Evolutionary conservation across 768 basidiomycete species (phyloP).

Genomic region (Russula sp.): DNA sequence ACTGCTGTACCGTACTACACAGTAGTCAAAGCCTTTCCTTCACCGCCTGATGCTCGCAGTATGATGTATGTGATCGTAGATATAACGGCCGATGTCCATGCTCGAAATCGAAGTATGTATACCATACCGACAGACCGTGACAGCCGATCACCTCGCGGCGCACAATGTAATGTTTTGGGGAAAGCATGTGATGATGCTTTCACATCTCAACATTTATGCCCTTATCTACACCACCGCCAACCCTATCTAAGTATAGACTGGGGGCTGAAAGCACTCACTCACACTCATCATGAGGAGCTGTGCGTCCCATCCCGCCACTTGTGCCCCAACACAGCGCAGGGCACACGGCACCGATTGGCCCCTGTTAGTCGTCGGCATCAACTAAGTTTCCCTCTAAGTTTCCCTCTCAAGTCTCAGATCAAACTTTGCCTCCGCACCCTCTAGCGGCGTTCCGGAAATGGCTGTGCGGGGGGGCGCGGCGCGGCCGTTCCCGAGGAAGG

Average conservation of each 20-base stretch:
- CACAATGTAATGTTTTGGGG: background rate
- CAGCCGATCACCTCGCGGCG: background rate
- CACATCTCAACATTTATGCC: background rate
- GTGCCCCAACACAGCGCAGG: background rate
- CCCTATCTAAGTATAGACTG: background rate
- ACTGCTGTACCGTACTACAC: too few species aligned
- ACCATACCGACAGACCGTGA: too few species aligned
- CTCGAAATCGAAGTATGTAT: background rate
- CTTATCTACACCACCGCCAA: background rate
- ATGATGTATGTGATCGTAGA: background rate
- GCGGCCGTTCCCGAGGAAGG: background rate
- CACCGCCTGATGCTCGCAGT: background rate
- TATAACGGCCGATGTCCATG: background rate
- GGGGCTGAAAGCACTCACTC: background rate
- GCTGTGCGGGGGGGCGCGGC: background rate
- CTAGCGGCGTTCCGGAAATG: constrained; percentile 9
- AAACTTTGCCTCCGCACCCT: background rate
- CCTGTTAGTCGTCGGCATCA: constrained; percentile 4
- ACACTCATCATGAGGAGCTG: too few species aligned
- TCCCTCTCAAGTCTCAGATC: constrained; percentile 5
- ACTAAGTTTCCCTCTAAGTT: too few species aligned
- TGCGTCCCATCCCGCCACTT: background rate
- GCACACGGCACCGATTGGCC: background rate
- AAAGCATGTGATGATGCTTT: constrained; percentile 5
- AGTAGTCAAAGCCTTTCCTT: background rate